Evolutionary conservation across 129 eudicot genomes (phyloP).

Genomic region (sunflower (Helianthus annuus)): DNA sequence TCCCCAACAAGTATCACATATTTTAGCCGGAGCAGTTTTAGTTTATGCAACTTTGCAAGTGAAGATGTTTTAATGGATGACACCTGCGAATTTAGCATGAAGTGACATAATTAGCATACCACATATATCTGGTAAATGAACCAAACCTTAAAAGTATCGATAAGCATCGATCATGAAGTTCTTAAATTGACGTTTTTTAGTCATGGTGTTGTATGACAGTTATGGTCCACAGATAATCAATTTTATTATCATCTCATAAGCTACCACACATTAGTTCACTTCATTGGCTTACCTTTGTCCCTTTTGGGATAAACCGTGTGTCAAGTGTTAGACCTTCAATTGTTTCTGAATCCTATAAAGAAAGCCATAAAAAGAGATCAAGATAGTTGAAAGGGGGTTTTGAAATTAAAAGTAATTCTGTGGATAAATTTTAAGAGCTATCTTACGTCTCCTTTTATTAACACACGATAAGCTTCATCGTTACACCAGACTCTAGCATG

Average conservation of each 20-base stretch:
- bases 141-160: too few relatives aligned
- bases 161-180: background rate
- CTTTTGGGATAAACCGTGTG: constrained; percentile 14
- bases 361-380: background rate
- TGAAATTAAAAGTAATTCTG: background rate
- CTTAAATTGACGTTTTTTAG: too few relatives aligned
- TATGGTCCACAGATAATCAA: too few relatives aligned
- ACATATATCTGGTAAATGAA: background rate
- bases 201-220: too few relatives aligned
- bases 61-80: constrained; percentile 1
- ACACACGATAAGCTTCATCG: constrained; percentile 18
- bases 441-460: constrained; percentile 26
- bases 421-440: background rate
- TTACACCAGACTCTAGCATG: constrained; percentile 23
- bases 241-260: too few relatives aligned
- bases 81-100: background rate
- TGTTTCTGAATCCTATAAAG: constrained; percentile 9
- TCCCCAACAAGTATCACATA: constrained; percentile 20
- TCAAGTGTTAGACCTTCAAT: constrained; percentile 27
- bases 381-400: background rate
- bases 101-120: background rate
- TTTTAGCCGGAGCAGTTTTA: constrained; percentile 29
- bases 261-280: background rate
- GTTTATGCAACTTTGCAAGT: constrained; percentile 21
- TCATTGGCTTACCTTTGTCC: constrained; percentile 1